A percentile compares a stretch with the other conserved stretches of the same genome.
Evolutionary conservation across 495 filamentous ascomycete genomes (phyloP).

Genomic region (Saxispiralis lemnorum): DNA sequence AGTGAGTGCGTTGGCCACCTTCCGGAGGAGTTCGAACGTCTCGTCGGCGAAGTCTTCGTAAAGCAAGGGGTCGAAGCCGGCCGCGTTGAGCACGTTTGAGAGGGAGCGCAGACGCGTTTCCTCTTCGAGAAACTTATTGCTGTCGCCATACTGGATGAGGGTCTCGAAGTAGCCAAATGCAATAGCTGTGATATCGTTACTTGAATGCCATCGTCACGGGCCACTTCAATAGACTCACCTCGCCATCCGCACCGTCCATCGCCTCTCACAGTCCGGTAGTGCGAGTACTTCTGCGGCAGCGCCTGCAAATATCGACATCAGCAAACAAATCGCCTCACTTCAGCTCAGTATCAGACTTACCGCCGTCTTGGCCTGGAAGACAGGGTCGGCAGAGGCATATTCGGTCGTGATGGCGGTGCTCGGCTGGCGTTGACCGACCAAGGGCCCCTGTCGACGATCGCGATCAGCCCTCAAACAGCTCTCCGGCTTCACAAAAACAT

Average conservation of each 20-base stretch:
- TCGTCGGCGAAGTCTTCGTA: slow-evolving; percentile 74
- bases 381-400: slow-evolving; percentile 78
- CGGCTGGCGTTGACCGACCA: slow-evolving; percentile 61
- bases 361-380: slow-evolving; percentile 67
- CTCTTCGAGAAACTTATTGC: slow-evolving; percentile 47
- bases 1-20: slow-evolving; percentile 34
- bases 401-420: slow-evolving; percentile 66
- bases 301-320: slow-evolving; percentile 34
- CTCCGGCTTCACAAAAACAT: background rate
- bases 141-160: slow-evolving; percentile 48
- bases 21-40: slow-evolving; percentile 45
- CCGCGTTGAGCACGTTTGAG: slow-evolving; percentile 49
- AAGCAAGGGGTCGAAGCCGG: slow-evolving; percentile 46
- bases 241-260: slow-evolving; percentile 97
- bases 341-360: slow-evolving; percentile 33
- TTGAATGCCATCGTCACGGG: background rate
- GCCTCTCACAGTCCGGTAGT: slow-evolving; percentile 72
- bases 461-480: slow-evolving; percentile 3
- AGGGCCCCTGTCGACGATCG: slow-evolving; percentile 43
- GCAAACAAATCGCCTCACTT: background rate
- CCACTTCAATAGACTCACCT: slow-evolving; percentile 37
- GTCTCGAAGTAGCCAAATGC: slow-evolving; percentile 86
- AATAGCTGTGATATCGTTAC: slow-evolving; percentile 42
- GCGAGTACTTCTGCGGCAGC: slow-evolving; percentile 66
- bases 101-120: slow-evolving; percentile 51